Evolutionary conservation across 2,329 filamentous ascomycete species (phyloP), one percentile per base, ranked within the genome.

Genomic region (Colletotrichum sp.): DNA sequence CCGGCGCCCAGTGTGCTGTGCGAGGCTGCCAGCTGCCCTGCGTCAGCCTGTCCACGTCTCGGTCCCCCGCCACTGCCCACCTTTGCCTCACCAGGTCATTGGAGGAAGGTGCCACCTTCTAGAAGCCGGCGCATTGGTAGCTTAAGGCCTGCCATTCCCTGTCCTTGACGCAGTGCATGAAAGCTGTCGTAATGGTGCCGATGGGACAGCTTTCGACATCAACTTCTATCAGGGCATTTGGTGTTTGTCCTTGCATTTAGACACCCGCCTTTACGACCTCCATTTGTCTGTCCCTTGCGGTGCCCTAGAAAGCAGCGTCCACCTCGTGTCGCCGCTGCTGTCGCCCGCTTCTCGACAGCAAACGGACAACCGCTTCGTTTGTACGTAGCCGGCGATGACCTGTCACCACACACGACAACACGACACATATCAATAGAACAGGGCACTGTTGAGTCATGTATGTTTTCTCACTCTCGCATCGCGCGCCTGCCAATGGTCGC

Each of bases 41-140:
- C 74, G 74, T 76, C 74, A 76, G 74, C 74, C 70, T 73, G 64
- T 52, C 71, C 24, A 64, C 73, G 63, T 76, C 28, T 71, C 49
- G 21, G n/a, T 49, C 16, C 71, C 68, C 73, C 73, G 70, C 73
- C 71, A 69, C 70, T 49, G 30, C 62, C 72, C 72, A 72, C 62
- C 68, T 63, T 68, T 68, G 26, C 68, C 68, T 70, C 57, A 52
- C 55, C 36, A 32, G 32, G 24, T 49, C n/a, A 63, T 63, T 34
- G 52, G 44, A 52, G 39, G 39, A n/a, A 34, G 55, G 52, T 24
- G 10, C 49, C 65, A 59, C 52, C 32, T 70, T 52, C 68, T 70
- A 72, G 62, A 68, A 68, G 66, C 66, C 60, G 21, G 26, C 68
- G 62, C 72, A 67, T 72, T 8, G 34, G 34, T 36, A 67, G 36